Conservation (phyloP, 108 stramenopile species). For the Cyclostephanos invisitatus region DNA sequence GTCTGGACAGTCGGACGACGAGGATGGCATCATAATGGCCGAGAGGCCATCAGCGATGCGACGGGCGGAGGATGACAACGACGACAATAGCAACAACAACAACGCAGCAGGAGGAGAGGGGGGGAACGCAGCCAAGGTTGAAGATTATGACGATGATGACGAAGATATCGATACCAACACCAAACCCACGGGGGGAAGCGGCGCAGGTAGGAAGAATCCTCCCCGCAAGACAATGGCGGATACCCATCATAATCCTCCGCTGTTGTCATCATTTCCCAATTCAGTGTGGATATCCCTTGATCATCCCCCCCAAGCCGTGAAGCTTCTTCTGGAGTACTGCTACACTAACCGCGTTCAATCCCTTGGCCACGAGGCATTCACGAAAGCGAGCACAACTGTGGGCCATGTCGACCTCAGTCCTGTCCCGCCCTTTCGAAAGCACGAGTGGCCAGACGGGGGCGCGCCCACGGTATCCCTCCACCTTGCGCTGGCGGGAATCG, state of each 20-base stretch:
- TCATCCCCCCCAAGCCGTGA: constrained; percentile 84
- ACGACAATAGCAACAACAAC: constrained; percentile 13
- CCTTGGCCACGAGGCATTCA: constrained; percentile 74
- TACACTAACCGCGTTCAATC: constrained; percentile 82
- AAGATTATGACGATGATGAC: constrained; percentile 67
- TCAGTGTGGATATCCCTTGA: constrained; percentile 39
- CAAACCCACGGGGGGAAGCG: neutral
- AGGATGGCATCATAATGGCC: constrained; percentile 39
- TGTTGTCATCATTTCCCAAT: constrained; percentile 10
- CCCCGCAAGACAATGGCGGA: neutral
- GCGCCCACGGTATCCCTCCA: constrained; percentile 63
- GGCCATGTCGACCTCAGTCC: constrained; percentile 29
- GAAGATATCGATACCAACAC: constrained; percentile 16
- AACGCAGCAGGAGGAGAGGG: constrained; percentile 20
- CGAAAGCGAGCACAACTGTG: constrained; percentile 35
- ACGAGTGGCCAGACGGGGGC: constrained; percentile 65
- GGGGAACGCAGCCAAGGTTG: constrained; percentile 50
- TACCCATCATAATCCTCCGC: constrained; percentile 4
- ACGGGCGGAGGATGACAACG: constrained; percentile 19
- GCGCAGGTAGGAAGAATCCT: neutral
- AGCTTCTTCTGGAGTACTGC: constrained; percentile 83
- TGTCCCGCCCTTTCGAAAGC: constrained; percentile 46
- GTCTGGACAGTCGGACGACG: constrained; percentile 56
- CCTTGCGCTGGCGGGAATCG: constrained; percentile 69
- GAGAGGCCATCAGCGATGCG: neutral